Evolutionary conservation across 176 grass and related monocot species (phyloP).

Genomic region (Zizania latifolia): DNA sequence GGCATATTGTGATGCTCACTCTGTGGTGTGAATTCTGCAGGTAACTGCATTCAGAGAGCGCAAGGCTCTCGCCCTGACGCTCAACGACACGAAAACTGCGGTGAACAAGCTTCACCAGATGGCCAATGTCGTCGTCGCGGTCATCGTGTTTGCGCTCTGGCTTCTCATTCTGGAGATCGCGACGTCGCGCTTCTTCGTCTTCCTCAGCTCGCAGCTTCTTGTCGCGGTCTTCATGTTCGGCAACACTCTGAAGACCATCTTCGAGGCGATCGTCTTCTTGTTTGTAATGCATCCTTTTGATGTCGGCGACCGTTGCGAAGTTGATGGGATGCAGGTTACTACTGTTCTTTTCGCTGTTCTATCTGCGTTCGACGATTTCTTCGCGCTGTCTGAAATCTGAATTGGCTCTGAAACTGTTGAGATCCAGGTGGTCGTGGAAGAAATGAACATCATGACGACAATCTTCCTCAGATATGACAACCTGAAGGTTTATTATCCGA

Average conservation of each 20-base stretch:
- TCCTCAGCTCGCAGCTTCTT: constrained; percentile 77
- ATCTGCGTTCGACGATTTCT: not conserved
- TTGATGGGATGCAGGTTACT: constrained; percentile 73
- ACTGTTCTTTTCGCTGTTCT: not conserved
- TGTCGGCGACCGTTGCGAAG: constrained; percentile 81
- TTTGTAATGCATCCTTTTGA: constrained; percentile 98
- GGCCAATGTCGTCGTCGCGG: constrained; percentile 62
- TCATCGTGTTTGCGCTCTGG: constrained; percentile 81
- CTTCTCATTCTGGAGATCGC: constrained; percentile 75
- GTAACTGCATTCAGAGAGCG: constrained; percentile 86
- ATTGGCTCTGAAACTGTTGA: constrained; percentile 4
- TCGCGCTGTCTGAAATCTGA: not conserved
- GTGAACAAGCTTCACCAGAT: constrained; percentile 96
- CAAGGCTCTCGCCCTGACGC: constrained; percentile 86
- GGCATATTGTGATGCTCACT: not conserved
- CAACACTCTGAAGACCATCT: constrained; percentile 83
- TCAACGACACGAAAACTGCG: constrained; percentile 95
- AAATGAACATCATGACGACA: constrained; percentile 98
- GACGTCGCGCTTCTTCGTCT: constrained; percentile 65
- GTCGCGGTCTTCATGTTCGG: constrained; percentile 85
- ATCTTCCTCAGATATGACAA: constrained; percentile 93
- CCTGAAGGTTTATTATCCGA: constrained; percentile 80
- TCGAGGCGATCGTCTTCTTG: constrained; percentile 85
- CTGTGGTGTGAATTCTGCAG: constrained; percentile 30
- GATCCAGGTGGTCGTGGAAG: constrained; percentile 81